phyloP scores from a whole-genome alignment of 2,329 filamentous ascomycete species.

The Aspergillus ruber region DNA sequence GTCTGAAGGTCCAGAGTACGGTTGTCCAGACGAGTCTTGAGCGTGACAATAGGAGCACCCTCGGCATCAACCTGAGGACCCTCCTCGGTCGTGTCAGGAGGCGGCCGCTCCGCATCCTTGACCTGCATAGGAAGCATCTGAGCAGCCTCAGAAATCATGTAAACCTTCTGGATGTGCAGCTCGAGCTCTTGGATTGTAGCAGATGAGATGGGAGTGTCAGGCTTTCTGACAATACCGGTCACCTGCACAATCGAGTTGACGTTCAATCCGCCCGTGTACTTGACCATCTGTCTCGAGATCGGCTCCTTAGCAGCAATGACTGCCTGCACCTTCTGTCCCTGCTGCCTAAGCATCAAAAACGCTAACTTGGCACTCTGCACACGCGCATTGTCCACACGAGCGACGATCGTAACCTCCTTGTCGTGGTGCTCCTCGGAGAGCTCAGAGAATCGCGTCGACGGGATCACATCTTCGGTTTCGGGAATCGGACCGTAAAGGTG shows the following conservation, averaged over 20 bases:
- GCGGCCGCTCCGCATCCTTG: constrained; percentile 47
- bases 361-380: constrained; percentile 86
- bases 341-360: constrained; percentile 78
- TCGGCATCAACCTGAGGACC: constrained; percentile 45
- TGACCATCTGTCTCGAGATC: constrained; percentile 85
- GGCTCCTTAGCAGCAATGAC: constrained; percentile 60
- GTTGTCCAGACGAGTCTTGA: constrained; percentile 85
- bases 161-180: constrained; percentile 82
- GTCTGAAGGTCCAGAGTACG: constrained; percentile 86
- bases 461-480: constrained; percentile 51
- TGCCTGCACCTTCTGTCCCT: constrained; percentile 75
- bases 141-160: constrained; percentile 62
- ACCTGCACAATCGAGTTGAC: constrained; percentile 77
- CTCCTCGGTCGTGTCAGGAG: constrained; percentile 40
- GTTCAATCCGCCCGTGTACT: constrained; percentile 70
- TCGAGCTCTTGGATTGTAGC: constrained; percentile 73
- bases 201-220: constrained; percentile 81
- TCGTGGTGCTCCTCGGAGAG: constrained; percentile 57
- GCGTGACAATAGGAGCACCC: constrained; percentile 63
- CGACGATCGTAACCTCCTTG: constrained; percentile 68
- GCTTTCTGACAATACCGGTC: constrained; percentile 73
- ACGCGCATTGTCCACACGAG: constrained; percentile 79
- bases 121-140: constrained; percentile 56
- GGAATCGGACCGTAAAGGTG: constrained; percentile 73
- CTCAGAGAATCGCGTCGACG: constrained; percentile 53